Conservation (phyloP, 441 rosid species). For the Gossypium schwendimanii region DNA sequence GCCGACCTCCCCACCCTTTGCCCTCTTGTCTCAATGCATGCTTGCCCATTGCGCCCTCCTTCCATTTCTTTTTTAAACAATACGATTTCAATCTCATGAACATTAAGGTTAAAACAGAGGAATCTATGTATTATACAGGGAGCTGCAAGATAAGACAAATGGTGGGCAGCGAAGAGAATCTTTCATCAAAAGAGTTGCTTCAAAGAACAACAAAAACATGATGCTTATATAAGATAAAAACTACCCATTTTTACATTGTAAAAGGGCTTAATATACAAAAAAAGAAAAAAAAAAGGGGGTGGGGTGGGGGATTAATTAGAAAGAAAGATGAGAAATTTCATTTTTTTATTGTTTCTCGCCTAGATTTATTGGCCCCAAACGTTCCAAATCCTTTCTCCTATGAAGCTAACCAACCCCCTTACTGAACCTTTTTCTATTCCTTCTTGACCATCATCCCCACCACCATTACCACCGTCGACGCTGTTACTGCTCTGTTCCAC, state of each 20-base stretch:
- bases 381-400: slow-evolving; percentile 65
- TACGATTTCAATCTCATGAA: no score
- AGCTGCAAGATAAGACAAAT: neutral
- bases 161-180: neutral
- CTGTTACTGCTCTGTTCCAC: slow-evolving; percentile 10
- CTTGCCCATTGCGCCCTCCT: neutral
- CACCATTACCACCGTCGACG: slow-evolving; percentile 1
- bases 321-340: neutral
- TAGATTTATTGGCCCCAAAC: slow-evolving; percentile 41
- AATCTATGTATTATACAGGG: neutral
- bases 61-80: no score
- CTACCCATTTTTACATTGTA: slow-evolving; percentile 24
- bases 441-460: slow-evolving; percentile 18
- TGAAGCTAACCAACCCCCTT: slow-evolving; percentile 43
- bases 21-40: neutral
- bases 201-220: neutral
- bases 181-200: neutral
- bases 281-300: neutral
- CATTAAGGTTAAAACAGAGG: no score
- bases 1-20: slow-evolving; percentile 13
- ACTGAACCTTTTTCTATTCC: slow-evolving; percentile 38
- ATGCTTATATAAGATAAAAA: neutral
- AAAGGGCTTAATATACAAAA: slow-evolving; percentile 16
- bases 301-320: neutral
- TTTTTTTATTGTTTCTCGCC: neutral